These are phyloP conservation scores for rapeseed (Brassica napus) DNA, from an alignment of 345 rosid species.

Conservation along the genomic window Da-Ae NC_063451.1:40021501-40022000, in stretches of 20 bases:
- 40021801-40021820: slow-evolving; percentile 53
- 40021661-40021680: not conserved
- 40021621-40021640: not conserved
- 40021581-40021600: slow-evolving; percentile 24
- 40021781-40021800: not conserved
- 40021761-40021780: not conserved
- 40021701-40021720: not conserved
- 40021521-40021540: slow-evolving; percentile 50
- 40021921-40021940: slow-evolving; percentile 75
- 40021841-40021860: slow-evolving; percentile 89
- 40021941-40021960: slow-evolving; percentile 72
- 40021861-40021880: slow-evolving; percentile 75
- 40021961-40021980: slow-evolving; percentile 82
- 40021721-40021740: not conserved
- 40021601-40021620: not conserved
- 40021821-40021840: slow-evolving; percentile 66
- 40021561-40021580: slow-evolving; percentile 66
- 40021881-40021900: slow-evolving; percentile 78
- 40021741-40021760: not conserved
- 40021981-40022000: slow-evolving; percentile 72
- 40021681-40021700: not conserved
- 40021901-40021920: slow-evolving; percentile 67
- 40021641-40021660: slow-evolving; percentile 9
- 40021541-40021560: slow-evolving; percentile 53
- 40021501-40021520: slow-evolving; percentile 47